Evolutionary conservation across 2,329 filamentous ascomycete species (phyloP), one percentile per base, ranked within the genome.

Genomic region (Immersiporthe knoxdaviesiana): DNA sequence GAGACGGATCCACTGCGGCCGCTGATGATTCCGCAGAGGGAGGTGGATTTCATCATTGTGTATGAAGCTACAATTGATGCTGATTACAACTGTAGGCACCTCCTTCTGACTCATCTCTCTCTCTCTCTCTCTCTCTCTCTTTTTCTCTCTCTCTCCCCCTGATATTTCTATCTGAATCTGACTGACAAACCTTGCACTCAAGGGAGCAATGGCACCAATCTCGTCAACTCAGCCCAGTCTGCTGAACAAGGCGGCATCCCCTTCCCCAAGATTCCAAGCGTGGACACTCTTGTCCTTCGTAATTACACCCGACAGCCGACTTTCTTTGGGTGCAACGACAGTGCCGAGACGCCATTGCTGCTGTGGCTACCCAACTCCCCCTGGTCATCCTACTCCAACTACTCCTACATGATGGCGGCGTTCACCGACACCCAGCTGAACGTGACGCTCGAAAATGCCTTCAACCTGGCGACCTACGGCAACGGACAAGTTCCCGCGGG

Each of bases 41-140:
- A 70, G 1, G 65, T 77, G 5, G 74, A 76, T 32, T 71, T 79
- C 24, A 75, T 79, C 47, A 75, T 79, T 27, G 74, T 76, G 0
- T 79, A 77, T 44, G 77, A 79, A 56, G 74, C 75, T 21, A 77
- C 76, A 1, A 73, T 72, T 0, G 76, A 77, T 14, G 70, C 76
- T 0, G 27, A 54, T 0, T 73, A 78, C 32, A 61, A 21, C 12
- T 59, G 56, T 59, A n/a, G 1, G 32, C 12, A 44, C 11, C 37
- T 3, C 39, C 10, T 21, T 35, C 35, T 10, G 37, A 24, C 35
- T 35, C 35, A 35, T 8, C 10, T 5, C 16, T 16, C 2, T 35
- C 32, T 24, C n/a, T 18, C 41, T 44, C 50, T 24, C 16, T 16
- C 10, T 35, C 32, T 24, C 10, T 6, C 41, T 44, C 50, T 24